Evolutionary conservation across 345 rosid genomes (phyloP), one percentile per base, ranked within the genome.

Genomic region (Tarenaya hassleriana): DNA sequence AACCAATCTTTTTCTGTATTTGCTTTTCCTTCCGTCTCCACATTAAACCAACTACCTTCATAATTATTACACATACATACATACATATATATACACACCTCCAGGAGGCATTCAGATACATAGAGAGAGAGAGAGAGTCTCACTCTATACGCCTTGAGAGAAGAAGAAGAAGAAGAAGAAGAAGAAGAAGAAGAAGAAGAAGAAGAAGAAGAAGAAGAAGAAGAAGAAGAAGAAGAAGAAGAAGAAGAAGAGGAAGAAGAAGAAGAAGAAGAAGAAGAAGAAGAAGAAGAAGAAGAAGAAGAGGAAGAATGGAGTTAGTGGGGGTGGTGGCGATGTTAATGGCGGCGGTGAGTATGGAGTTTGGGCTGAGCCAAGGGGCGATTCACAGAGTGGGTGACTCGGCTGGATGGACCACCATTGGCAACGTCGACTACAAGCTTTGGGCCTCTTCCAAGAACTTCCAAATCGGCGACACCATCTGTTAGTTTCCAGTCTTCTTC

Each of bases 391-490:
- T 91, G 14, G 95, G 98, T 8, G 92, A 81, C 64, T 56, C 89
- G 19, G 88, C 82, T 32, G 98, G 98, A 32, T 91, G 96, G 98
- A 91, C 96, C 50, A 77, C 87, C 70, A 81, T 81, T 49, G 98
- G 92, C 21, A 84, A 79, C 56, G 45, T 87, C 12, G 77, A 91
- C 52, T 91, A 87, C 80, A 84, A 91, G 75, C 72, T 57, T 34
- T 91, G 98, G 98, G 65, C 92, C 4, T 82, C 94, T 41, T 55
- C 68, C 27, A 88, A 81, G 67, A 75, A 75, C 72, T 92, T 92
- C 77, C 60, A 72, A 40, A 47, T 88, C 39, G 94, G 95, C 29
- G 98, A 92, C 51, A 27, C 67, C 31, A 70, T 92, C 63, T 24
- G 96, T 92, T 53, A 69, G 92, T 68, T 21, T 41, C 43, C n/a